Percentiles rank a stretch among this genome's conserved stretches.
phyloP scores from a whole-genome alignment of 345 rosid genomes.

The Boechera retrofracta region DNA sequence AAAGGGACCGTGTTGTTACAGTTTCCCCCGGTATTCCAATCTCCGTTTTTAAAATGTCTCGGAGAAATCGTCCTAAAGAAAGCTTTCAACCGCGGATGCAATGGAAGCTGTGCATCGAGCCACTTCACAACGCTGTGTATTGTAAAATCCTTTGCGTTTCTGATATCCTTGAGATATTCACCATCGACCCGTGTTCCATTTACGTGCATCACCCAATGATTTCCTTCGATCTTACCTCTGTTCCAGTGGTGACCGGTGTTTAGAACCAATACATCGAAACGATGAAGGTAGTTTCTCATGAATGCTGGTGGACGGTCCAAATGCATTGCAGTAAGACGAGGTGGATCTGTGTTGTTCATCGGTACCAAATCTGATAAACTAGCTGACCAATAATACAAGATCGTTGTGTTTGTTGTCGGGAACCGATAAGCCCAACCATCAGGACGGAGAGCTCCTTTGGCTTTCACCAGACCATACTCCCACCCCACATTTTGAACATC shows the following conservation, averaged over 20 bases:
- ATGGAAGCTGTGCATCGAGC: constrained; percentile 66
- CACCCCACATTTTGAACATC: constrained; percentile 67
- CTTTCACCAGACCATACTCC: constrained; percentile 63
- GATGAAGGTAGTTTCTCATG: constrained; percentile 58
- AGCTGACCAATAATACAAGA: constrained; percentile 79
- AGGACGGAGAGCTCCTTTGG: constrained; percentile 62
- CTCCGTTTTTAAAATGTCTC: constrained; percentile 71
- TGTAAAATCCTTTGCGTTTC: constrained; percentile 63
- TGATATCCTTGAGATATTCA: constrained; percentile 48
- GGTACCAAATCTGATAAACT: constrained; percentile 62
- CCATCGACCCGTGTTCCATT: constrained; percentile 56
- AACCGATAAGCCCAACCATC: constrained; percentile 76
- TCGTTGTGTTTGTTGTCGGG: constrained; percentile 66
- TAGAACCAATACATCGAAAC: constrained; percentile 65
- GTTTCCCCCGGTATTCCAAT: constrained; percentile 83
- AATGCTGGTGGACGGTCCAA: constrained; percentile 75
- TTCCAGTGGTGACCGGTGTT: constrained; percentile 94
- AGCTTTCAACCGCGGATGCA: constrained; percentile 57
- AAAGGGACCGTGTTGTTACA: constrained; percentile 69
- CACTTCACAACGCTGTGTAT: constrained; percentile 60
- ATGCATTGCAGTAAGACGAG: constrained; percentile 64
- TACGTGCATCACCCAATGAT: constrained; percentile 72
- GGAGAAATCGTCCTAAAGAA: constrained; percentile 84
- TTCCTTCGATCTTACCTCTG: constrained; percentile 68
- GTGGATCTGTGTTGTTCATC: constrained; percentile 48